Conservation (phyloP, 306 rosid species). For the Vigna trinervia region DNA sequence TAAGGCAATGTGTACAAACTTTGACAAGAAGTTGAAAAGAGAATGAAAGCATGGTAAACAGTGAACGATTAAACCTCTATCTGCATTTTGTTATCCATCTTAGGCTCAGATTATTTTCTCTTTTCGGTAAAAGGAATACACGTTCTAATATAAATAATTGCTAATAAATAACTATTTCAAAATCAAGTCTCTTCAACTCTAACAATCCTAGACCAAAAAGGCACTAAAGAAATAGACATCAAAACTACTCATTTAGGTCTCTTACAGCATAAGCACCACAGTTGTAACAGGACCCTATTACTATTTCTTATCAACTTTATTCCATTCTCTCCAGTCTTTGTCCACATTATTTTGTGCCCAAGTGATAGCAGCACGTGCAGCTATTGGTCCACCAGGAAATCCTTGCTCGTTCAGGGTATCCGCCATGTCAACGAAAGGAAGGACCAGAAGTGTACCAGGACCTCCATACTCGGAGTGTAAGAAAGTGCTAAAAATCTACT, state of each 20-base stretch:
- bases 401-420: conserved; percentile 69
- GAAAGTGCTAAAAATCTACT: conserved; percentile 80
- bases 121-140: neutral
- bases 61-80: neutral
- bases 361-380: conserved; percentile 81
- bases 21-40: neutral
- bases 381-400: conserved; percentile 88
- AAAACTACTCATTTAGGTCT: conserved; percentile 49
- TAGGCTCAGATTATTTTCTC: neutral
- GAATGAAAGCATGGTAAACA: neutral
- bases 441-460: conserved; percentile 85
- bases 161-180: neutral
- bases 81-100: neutral
- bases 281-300: neutral
- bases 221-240: neutral
- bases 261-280: conserved; percentile 30
- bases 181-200: neutral
- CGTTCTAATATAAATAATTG: neutral
- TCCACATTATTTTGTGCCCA: conserved; percentile 90
- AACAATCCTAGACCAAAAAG: neutral
- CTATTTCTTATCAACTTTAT: conserved; percentile 53
- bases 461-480: conserved; percentile 91
- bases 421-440: conserved; percentile 87
- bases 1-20: neutral
- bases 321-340: conserved; percentile 94